Evolutionary conservation across 2,329 filamentous ascomycete species (phyloP).

Genomic region (Trichoderma citrinoviride): DNA sequence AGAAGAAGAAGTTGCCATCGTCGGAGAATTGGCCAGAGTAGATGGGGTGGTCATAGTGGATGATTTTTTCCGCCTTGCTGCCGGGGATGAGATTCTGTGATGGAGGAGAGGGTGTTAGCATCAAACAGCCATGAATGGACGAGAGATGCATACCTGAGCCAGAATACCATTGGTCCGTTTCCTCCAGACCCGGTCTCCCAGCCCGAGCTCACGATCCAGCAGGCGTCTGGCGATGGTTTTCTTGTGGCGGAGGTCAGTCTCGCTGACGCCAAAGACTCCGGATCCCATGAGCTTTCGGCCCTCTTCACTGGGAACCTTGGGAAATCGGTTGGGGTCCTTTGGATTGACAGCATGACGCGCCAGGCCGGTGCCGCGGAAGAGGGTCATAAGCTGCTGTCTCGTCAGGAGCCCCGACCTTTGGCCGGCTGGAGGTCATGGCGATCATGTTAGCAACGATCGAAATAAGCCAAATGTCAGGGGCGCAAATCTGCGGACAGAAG

Average conservation of each 20-base stretch:
- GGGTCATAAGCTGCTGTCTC: slow-evolving; percentile 39
- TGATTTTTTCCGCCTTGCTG: slow-evolving; percentile 76
- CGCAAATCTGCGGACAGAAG: too few relatives aligned
- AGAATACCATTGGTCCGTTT: slow-evolving; percentile 64
- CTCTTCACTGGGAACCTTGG: slow-evolving; percentile 78
- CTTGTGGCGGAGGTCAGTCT: slow-evolving; percentile 50
- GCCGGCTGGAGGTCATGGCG: not conserved
- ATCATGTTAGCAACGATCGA: not conserved
- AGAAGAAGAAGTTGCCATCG: slow-evolving; percentile 96
- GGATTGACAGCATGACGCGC: slow-evolving; percentile 29
- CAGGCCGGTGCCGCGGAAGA: slow-evolving; percentile 41
- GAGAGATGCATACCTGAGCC: slow-evolving; percentile 52
- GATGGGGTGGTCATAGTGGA: slow-evolving; percentile 81
- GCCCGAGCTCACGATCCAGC: slow-evolving; percentile 76
- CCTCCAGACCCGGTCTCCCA: slow-evolving; percentile 59
- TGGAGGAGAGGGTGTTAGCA: not conserved
- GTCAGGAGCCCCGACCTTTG: slow-evolving; percentile 33
- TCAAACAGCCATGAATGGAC: not conserved
- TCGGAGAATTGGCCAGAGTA: slow-evolving; percentile 97
- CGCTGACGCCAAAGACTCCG: slow-evolving; percentile 73
- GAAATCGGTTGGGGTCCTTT: slow-evolving; percentile 62
- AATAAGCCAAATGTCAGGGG: not conserved
- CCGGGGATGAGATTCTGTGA: slow-evolving; percentile 70
- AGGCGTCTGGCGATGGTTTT: slow-evolving; percentile 67
- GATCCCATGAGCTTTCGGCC: slow-evolving; percentile 78